Percentiles rank a stretch among this genome's conserved stretches.
Conservation (phyloP, 1,284 basidiomycete species). For the Naganishia cerealis region DNA sequence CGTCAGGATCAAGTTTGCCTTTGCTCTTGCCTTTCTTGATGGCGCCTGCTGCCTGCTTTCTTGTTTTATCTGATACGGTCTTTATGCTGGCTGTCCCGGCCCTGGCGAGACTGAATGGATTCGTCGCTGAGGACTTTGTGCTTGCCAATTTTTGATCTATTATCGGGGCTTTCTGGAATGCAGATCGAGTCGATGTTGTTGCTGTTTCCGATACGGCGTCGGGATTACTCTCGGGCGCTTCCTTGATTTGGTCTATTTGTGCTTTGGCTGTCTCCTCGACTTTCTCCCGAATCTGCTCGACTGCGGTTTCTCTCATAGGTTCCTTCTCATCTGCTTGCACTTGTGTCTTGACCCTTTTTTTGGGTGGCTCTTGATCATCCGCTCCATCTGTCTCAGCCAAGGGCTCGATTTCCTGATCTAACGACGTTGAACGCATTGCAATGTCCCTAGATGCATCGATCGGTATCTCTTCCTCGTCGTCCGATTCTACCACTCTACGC, state of each 20-base stretch:
- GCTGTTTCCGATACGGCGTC: neutral
- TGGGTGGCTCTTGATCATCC: slow-evolving; percentile 1
- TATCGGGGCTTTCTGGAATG: neutral
- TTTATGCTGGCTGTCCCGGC: neutral
- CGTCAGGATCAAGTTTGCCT: slow-evolving; percentile 36
- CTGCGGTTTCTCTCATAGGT: neutral
- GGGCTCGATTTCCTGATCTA: neutral
- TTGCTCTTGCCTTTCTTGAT: slow-evolving; percentile 17
- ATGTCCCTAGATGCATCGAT: slow-evolving; percentile 23
- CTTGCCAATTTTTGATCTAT: neutral
- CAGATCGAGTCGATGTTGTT: neutral
- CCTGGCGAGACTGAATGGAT: slow-evolving; percentile 12
- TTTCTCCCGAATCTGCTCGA: slow-evolving; percentile 21
- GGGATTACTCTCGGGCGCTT: slow-evolving; percentile 8
- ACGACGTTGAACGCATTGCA: slow-evolving; percentile 24
- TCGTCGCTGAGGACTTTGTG: neutral
- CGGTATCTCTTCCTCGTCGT: slow-evolving; percentile 61
- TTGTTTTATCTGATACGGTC: neutral
- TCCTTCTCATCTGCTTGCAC: neutral
- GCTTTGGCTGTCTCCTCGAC: slow-evolving; percentile 22
- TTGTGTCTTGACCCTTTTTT: slow-evolving; percentile 12
- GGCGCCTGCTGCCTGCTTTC: neutral
- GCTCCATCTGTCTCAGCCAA: neutral
- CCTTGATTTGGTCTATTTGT: slow-evolving; percentile 30
- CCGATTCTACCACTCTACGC: slow-evolving; percentile 65